Evolutionary conservation across 106 monocot genomes (phyloP), one percentile per base, ranked within the genome.

Genomic region (Apostasia shenzhenica): DNA sequence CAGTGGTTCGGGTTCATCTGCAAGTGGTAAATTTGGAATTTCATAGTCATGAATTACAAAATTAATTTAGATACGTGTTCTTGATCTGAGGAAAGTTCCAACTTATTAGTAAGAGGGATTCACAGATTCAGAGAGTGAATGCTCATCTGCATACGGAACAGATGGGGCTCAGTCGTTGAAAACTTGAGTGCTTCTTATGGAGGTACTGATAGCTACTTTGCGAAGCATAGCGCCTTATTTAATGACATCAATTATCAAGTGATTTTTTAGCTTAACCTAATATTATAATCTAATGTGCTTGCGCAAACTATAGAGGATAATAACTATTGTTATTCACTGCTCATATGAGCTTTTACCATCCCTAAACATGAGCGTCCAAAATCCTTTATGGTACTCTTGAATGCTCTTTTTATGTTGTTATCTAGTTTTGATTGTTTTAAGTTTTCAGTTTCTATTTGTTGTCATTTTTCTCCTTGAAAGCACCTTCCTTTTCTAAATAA

Each of bases 1-100:
- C 48, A 90, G 90, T 76, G 89, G 70, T 61, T 89, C 89, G 11
- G 81, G 85, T 4, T 82, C 89, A 6, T 84, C 84, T 6, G 82
- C 85, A 11, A 85, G 89, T 75, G 85, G 75, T 86, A 82, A 26
- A 61, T 67, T 41, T 48, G 6, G 49, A 39, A 53, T 60, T 43
- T 40, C 9, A 3, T 78, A 0, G 4, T 53, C 44, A 57, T 14
- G 6, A 48, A 11, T 44, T 45, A 57, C 62, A 13, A 55, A 67
- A 42, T 54, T 53, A 54, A 41, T 1, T 38, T 51, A 6, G 11
- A 41, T 53, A 53, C 0, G 10, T 53, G 6, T 57, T n/a, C 6
- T 58, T 14, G 40, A 42, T 40, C 26, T 8, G 1, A 53, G 40
- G 4, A 54, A 54, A 54, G 41, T 6, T 43, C 2, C 42, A 53